Evolutionary conservation across 768 basidiomycete species (phyloP).

Genomic region (Multifurca ochricompacta): DNA sequence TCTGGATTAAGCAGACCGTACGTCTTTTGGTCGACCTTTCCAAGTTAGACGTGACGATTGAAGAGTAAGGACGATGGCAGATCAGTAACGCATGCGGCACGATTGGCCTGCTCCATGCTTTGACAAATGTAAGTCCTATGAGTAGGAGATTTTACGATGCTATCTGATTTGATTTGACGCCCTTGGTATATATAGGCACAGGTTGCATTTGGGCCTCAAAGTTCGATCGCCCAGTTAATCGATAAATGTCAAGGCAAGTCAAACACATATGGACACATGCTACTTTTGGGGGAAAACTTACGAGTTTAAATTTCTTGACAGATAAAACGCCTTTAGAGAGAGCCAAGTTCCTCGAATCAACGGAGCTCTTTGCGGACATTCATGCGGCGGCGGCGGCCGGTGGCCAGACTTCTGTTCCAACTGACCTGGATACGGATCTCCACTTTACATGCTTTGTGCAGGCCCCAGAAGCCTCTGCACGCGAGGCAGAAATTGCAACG

Average conservation of each 20-base stretch:
- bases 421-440: constrained; percentile 58
- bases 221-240: constrained; percentile 61
- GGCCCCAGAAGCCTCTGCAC: constrained; percentile 41
- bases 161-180: constrained; percentile 1
- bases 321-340: constrained; percentile 67
- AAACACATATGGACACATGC: too few species aligned
- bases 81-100: constrained; percentile 30
- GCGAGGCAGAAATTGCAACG: constrained; percentile 24
- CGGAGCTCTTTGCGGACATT: constrained; percentile 67
- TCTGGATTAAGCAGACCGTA: constrained; percentile 92
- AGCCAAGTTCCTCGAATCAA: constrained; percentile 65
- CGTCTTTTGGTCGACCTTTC: constrained; percentile 18
- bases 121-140: constrained; percentile 68
- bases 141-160: neutral
- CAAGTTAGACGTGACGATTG: neutral
- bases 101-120: constrained; percentile 31
- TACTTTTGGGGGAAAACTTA: too few species aligned
- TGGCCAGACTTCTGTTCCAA: constrained; percentile 62
- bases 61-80: constrained; percentile 9
- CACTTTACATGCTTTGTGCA: constrained; percentile 87
- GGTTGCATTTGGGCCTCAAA: constrained; percentile 46
- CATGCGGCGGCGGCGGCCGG: constrained; percentile 61
- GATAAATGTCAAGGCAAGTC: constrained; percentile 48
- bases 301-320: constrained; percentile 23
- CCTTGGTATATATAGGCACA: constrained; percentile 39